Evolutionary conservation across 2,329 filamentous ascomycete genomes (phyloP), one percentile per base, ranked within the genome.

Genomic region (Ophiostoma piceae): DNA sequence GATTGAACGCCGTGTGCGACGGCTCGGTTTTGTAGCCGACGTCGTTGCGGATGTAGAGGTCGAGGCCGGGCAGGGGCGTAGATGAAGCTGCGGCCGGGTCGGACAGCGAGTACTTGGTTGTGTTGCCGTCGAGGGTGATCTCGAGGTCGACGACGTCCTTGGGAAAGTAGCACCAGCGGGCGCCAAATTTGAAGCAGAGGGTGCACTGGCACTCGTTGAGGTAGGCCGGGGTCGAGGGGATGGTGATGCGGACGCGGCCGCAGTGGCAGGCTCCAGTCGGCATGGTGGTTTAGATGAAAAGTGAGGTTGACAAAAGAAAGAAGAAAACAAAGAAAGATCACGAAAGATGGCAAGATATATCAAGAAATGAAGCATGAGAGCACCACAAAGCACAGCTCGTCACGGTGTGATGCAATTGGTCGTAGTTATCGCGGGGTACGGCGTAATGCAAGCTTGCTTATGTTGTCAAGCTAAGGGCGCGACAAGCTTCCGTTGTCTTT

Each of bases 131-230:
- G 19, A 22, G 19, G 2, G 32, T 39, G 35, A 67, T 43, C 6
- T 57, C 41, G 19, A 70, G 62, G 6, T 7, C 19, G 47, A 71
- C 67, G 1, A 26, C 6, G 22, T 26, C 16, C 19, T 51, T 62
- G 14, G n/a, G 14, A 65, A 73, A 75, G 67, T 76, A 75, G 22
- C 67, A 73, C 74, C 71, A 74, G 3, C 73, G n/a, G 29, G 68
- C 72, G 66, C 73, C 74, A 64, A 74, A 73, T 70, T 72, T 73
- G 67, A 72, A 75, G 71, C 73, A 75, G 16, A 75, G 51, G 39
- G 71, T 71, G 67, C 75, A 76, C 43, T 68, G 69, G 65, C 75
- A 76, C 66, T 76, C 72, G 66, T 74, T 75, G 47, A 73, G 68
- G n/a, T 60, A 64, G 3, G 47, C 43, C 2, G 73, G 73, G 37